Evolutionary conservation across 441 rosid genomes (phyloP), one percentile per base, ranked within the genome.

Genomic region (Arabidopsis lyrata): DNA sequence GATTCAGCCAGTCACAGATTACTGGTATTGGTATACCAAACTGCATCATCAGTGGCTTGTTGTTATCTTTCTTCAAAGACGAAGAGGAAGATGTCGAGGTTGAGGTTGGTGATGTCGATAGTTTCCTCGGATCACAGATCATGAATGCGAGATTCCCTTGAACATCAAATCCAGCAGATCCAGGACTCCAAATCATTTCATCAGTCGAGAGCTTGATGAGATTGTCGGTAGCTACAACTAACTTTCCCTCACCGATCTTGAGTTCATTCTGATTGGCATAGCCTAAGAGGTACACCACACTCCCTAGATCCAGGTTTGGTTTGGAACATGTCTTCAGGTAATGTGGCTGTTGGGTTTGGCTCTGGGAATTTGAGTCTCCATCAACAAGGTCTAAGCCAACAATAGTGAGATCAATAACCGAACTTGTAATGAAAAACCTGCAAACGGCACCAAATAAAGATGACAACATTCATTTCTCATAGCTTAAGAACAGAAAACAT

Each of bases 61-160:
- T 75, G 75, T 85, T 94, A 78, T 84, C 82, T 56, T 22, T 78
- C 61, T 69, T 73, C 49, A 68, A 12, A 0, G 81, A 78, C 0
- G 92, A 86, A 15, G 93, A 72, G 2, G 96, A 84, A 34, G 92
- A 85, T 13, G 94, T 86, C 0, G 97, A 90, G 65, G 83, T 92
- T 3, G 90, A 81, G 58, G 87, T 85, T 47, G 97, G 99, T 66
- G 99, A 92, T 15, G 94, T 83, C 2, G 99, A 96, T 32, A 95
- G 86, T 71, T 92, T 95, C 93, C 89, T 89, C 18, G 97, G 99
- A 81, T 95, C 97, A 27, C 99, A 95, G 53, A 92, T 85, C 93
- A 95, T 95, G 83, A 95, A 95, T 31, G 99, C 97, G 14, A 95
- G 96, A 82, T 92, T 95, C 35, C 97, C 97, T 20, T 89, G 95